phyloP scores from a whole-genome alignment of 371 early-diverging fungal genomes.

The Mucor mucedo region DNA sequence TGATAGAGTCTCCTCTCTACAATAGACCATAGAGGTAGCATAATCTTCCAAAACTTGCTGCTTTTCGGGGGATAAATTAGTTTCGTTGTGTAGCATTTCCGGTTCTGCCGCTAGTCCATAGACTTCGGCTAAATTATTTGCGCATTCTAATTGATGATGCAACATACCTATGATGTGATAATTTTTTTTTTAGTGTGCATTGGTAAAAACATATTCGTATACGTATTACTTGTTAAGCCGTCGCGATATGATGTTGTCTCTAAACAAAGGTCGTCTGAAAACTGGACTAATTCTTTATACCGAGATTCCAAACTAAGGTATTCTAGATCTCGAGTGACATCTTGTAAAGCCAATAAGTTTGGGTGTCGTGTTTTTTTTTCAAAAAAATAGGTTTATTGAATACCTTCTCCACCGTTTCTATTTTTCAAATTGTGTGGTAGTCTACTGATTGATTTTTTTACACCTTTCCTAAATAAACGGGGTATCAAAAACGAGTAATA shows the following conservation, averaged over 20 bases:
- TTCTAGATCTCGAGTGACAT: constrained; percentile 18
- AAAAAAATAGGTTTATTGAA: not conserved
- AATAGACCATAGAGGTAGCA: constrained; percentile 49
- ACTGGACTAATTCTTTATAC: constrained; percentile 12
- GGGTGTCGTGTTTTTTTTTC: not conserved
- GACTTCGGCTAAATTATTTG: constrained; percentile 58
- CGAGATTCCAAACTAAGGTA: constrained; percentile 10
- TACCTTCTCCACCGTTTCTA: constrained; percentile 29
- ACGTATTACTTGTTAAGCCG: constrained; percentile 16
- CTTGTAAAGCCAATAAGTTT: constrained; percentile 1
- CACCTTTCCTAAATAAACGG: constrained; percentile 31
- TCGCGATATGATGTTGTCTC: constrained; percentile 16
- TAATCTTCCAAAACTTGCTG: constrained; percentile 59
- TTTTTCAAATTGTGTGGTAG: constrained; percentile 33
- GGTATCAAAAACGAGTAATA: not conserved
- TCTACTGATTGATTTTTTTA: constrained; percentile 31
- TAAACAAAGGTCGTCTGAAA: constrained; percentile 12
- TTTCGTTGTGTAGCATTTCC: no score
- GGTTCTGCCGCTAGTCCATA: constrained; percentile 41
- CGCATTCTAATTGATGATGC: constrained; percentile 64
- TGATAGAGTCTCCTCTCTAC: constrained; percentile 53
- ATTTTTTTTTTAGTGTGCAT: not conserved
- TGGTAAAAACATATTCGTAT: not conserved
- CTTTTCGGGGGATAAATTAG: constrained; percentile 42
- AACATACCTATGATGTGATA: constrained; percentile 50